phyloP scores from a whole-genome alignment of 1,284 basidiomycete species.

The Apiotrichum veenhuisii region DNA sequence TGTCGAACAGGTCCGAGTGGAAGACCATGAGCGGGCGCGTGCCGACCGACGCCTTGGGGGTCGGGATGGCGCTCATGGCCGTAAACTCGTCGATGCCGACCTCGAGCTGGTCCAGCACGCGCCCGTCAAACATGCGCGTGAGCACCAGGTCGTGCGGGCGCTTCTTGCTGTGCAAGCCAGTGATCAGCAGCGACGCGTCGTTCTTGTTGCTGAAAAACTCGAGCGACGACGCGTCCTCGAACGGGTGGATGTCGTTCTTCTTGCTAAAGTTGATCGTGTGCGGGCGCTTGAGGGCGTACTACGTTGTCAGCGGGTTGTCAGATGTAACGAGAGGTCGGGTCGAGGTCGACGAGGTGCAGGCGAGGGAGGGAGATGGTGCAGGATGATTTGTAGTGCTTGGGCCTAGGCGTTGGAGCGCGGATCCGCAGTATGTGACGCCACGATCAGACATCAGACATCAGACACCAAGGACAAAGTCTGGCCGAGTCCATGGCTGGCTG shows the following conservation, averaged over 20 bases:
- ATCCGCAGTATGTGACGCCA: no score
- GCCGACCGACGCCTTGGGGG: slow-evolving; percentile 82
- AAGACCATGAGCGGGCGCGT: slow-evolving; percentile 93
- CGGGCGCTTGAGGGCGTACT: slow-evolving; percentile 90
- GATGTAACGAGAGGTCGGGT: no score
- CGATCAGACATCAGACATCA: no score
- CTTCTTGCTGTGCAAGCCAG: slow-evolving; percentile 94
- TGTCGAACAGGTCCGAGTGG: slow-evolving; percentile 86
- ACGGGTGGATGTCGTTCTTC: slow-evolving; percentile 88
- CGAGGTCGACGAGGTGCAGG: neutral
- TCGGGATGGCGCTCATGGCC: slow-evolving; percentile 78
- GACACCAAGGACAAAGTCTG: no score
- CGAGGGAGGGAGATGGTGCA: no score
- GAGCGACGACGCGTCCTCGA: slow-evolving; percentile 75
- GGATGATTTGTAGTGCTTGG: no score
- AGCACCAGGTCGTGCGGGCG: slow-evolving; percentile 83
- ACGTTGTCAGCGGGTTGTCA: slow-evolving; percentile 7
- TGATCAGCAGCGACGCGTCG: slow-evolving; percentile 85
- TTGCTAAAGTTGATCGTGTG: slow-evolving; percentile 88
- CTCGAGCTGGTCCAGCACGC: slow-evolving; percentile 92
- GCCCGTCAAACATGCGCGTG: slow-evolving; percentile 80
- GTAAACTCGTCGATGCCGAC: slow-evolving; percentile 77
- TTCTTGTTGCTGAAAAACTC: slow-evolving; percentile 95
- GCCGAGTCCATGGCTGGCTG: no score
- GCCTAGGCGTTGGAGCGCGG: no score